Base-by-base conservation (phyloP, 2,329 filamentous ascomycete genomes). In the Hypoxylon sp. region DNA sequence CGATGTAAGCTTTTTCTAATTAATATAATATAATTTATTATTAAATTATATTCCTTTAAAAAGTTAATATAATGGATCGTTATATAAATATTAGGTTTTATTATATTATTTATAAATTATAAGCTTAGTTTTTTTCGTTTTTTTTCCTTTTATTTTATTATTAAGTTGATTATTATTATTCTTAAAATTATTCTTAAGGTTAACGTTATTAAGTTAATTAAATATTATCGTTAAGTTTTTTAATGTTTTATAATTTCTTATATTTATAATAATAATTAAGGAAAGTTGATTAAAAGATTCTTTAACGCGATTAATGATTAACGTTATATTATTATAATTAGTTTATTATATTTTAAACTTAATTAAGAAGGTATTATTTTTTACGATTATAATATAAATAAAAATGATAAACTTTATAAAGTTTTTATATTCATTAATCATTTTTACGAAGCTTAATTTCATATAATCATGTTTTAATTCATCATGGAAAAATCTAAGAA, bases 1-100 rank as follows among this genome's bases (percentile, higher is more conserved):
- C 20, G 14, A 37, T 37, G 14, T 37, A 14, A 14, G 14, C 14
- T 11, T 25, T 49, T 13, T 25, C 27, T 49, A 49, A 49, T 49
- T 27, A 49, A 27, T 10, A 25, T 49, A 49, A 27, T 49, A 49
- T 49, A 49, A 49, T 49, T 49, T 13, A 49, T 27, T 25, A 13
- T 27, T 27, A 49, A 27, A 14, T 10, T 13, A 49, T 49, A 49
- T 49, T 49, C 6, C 13, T 49, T 49, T 49, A 49, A 27, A 14
- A 25, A 49, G 4, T 25, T 49, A 27, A 49, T 27, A 27, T 49
- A 49, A 49, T 49, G 6, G 6, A 49, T 49, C 3, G 1, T 49
- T 13, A 49, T 49, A 27, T 49, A 25, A 49, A 49, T 49, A 49
- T 49, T 49, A 27, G 14, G 5, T 27, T 13, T 14, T 27, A 49